phyloP scores from a whole-genome alignment of 805 yeast genomes.

The Pichia membranifaciens region DNA sequence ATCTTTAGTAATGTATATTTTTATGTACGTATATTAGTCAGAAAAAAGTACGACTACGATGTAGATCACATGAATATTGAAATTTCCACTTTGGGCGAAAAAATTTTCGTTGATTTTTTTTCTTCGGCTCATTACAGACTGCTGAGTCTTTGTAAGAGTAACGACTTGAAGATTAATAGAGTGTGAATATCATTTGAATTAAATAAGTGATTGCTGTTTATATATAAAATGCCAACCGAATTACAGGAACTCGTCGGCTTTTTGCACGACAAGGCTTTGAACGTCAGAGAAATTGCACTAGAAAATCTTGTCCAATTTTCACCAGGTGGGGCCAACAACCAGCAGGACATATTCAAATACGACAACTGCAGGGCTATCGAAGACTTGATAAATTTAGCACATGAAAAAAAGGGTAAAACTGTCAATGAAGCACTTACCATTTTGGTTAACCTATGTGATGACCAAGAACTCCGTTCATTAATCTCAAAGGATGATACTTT shows the following conservation, averaged over 20 bases:
- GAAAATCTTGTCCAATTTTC: slow-evolving; percentile 80
- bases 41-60: not conserved
- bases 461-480: slow-evolving; percentile 51
- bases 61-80: not conserved
- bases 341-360: slow-evolving; percentile 59
- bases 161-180: too few relatives aligned
- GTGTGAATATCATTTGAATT: too few relatives aligned
- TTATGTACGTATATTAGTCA: too few relatives aligned
- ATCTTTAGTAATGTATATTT: too few relatives aligned
- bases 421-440: slow-evolving; percentile 71
- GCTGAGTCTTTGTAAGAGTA: too few relatives aligned
- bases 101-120: not conserved
- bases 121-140: not conserved
- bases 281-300: slow-evolving; percentile 76
- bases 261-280: slow-evolving; percentile 74
- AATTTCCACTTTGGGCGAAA: not conserved
- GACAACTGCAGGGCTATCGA: slow-evolving; percentile 65
- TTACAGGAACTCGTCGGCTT: slow-evolving; percentile 56
- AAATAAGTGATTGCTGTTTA: too few relatives aligned
- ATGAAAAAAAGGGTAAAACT: slow-evolving; percentile 46
- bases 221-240: slow-evolving; percentile 17
- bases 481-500: slow-evolving; percentile 62
- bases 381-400: slow-evolving; percentile 59
- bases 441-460: slow-evolving; percentile 77
- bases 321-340: slow-evolving; percentile 50